Percentiles rank a stretch among this genome's conserved stretches.
Evolutionary conservation across 2,329 filamentous ascomycete species (phyloP).

Genomic region (Botrytis paeoniae): DNA sequence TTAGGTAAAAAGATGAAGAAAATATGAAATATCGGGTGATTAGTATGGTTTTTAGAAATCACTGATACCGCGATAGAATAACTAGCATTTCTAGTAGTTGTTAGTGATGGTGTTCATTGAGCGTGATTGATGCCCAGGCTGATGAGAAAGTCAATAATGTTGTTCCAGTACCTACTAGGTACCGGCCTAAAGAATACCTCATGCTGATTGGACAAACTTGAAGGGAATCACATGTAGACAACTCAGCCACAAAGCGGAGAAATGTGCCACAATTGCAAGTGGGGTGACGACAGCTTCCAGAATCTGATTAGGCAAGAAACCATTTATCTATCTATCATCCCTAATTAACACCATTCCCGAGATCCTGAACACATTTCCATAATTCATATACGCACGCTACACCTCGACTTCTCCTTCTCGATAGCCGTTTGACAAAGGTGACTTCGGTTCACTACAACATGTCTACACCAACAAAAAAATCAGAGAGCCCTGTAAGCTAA

Average conservation of each 20-base stretch:
- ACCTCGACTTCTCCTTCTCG: not conserved
- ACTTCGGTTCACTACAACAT: not conserved
- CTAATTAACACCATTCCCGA: not conserved
- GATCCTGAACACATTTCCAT: not conserved
- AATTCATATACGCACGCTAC: not conserved
- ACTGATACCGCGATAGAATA: not conserved
- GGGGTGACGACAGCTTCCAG: constrained; percentile 10
- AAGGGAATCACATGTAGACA: not conserved
- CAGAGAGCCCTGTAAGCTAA: constrained; percentile 18
- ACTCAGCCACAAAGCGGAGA: constrained; percentile 7
- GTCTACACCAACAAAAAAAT: constrained; percentile 23
- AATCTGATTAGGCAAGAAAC: not conserved
- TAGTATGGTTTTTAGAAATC: not conserved
- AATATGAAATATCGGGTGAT: not conserved
- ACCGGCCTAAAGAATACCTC: not conserved
- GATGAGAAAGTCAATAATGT: not conserved
- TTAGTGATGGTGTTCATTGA: not conserved
- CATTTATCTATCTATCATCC: constrained; percentile 2
- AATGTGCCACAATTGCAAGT: constrained; percentile 6
- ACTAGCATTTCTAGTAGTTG: not conserved
- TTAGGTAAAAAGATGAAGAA: no score
- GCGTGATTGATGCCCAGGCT: not conserved
- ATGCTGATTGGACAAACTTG: not conserved
- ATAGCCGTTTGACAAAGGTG: not conserved
- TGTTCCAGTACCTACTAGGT: not conserved